phyloP scores from a whole-genome alignment of 148 eudicot genomes.

The Suaeda aralocaspica region DNA sequence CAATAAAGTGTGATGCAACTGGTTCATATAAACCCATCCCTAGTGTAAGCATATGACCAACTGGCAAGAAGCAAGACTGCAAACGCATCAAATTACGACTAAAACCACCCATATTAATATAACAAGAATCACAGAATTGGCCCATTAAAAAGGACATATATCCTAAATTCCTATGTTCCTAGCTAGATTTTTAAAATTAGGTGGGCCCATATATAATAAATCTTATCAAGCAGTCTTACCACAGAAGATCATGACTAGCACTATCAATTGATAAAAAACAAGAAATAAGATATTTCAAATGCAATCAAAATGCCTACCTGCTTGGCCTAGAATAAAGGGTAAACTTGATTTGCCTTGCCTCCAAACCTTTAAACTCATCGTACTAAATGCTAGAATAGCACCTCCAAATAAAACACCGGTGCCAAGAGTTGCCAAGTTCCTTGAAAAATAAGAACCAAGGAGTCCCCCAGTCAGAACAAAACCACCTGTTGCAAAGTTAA shows the following conservation, averaged over 20 bases:
- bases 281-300: not conserved
- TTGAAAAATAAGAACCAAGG: conserved; percentile 65
- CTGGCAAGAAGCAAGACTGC: not conserved
- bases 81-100: not conserved
- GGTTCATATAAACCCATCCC: not conserved
- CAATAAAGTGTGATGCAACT: not conserved
- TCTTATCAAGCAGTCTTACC: not conserved
- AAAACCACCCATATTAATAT: no score
- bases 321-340: conserved; percentile 90
- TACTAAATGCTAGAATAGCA: conserved; percentile 74
- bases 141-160: no score
- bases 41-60: not conserved
- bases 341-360: conserved; percentile 73
- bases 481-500: conserved; percentile 52
- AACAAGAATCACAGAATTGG: no score
- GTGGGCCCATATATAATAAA: no score
- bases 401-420: conserved; percentile 70
- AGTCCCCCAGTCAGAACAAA: conserved; percentile 71
- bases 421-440: conserved; percentile 49
- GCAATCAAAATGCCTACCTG: conserved; percentile 47
- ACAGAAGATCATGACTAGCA: not conserved
- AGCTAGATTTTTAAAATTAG: no score
- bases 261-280: not conserved
- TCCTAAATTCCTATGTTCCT: no score
- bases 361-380: conserved; percentile 75